Base-by-base conservation (phyloP, 768 basidiomycete species). In the Leccinum subtestaceum region DNA sequence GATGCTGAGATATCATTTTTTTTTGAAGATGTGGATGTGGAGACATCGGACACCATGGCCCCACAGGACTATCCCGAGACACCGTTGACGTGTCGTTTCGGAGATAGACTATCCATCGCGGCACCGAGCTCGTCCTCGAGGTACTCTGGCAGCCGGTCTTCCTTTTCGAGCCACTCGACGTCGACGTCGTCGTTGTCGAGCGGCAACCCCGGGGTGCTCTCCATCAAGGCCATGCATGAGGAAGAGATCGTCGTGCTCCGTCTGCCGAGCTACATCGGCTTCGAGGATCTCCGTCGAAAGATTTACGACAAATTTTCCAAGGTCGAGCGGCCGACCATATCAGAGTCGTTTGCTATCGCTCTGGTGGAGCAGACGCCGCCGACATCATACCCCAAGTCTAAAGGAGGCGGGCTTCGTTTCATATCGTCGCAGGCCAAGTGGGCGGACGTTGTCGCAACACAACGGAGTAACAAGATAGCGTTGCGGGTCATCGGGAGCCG, bases 261-360 rank as follows among this genome's bases (percentile, higher is more conserved):
- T 47, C 72, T 80, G 8, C 71, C 81, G 12, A 78, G 77, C 60
- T 72, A 76, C 45, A 75, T 77, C 58, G 47, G 78, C n/a, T 80
- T 85, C 56, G 64, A 70, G 17, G 83, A 84, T 48, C 65, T 91
- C 15, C 85, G 85, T 59, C 74, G 74, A 53, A 80, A 81, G 51
- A 74, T 92, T 25, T 80, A 81, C 60, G 82, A 86, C 56, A 90
- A 89, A 65, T 86, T 91, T 66, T 78, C 81, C n/a, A 76, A 78
- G 23, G 81, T 85, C 64, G 86, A 85, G 69, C 80, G 79, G 51
- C 63, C 85, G 46, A 75, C 78, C 12, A 80, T 90, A 23, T 78
- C 78, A 0, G 74, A 78, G 7, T 72, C 77, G 1, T 91, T 91
- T 67, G 78, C 77, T 8, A 71, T 91, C 32, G 83, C 81, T 19